Evolutionary conservation across 164 flowering plant species (phyloP).

Genomic region (Santalum album): DNA sequence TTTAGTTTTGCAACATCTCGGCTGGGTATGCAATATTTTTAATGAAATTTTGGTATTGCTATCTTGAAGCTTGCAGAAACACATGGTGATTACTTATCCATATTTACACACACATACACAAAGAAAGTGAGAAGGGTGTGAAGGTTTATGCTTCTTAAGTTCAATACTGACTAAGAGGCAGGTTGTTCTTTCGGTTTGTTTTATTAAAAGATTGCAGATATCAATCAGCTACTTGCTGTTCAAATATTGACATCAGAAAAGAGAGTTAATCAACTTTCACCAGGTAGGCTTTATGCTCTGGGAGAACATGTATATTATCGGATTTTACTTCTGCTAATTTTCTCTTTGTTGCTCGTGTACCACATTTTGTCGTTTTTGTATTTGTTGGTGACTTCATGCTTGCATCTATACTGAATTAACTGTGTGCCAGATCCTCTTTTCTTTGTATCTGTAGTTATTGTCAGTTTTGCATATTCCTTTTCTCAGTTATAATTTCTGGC

Average conservation of each 20-base stretch:
- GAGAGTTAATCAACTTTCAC: slow-evolving; percentile 59
- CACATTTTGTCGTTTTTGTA: not conserved
- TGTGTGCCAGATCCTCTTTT: not conserved
- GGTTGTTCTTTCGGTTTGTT: slow-evolving; percentile 6
- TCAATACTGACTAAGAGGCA: slow-evolving; percentile 7
- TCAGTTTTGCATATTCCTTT: too few species aligned
- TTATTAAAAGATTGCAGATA: slow-evolving; percentile 66
- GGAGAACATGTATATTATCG: not conserved
- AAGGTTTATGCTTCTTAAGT: too few species aligned
- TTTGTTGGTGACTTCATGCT: not conserved
- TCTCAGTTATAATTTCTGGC: too few species aligned
- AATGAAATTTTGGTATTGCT: not conserved
- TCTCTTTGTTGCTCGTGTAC: not conserved
- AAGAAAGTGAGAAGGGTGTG: not conserved
- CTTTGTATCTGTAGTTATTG: too few species aligned
- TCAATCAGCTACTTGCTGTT: slow-evolving; percentile 65
- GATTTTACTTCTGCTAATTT: slow-evolving; percentile 1
- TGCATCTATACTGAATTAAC: not conserved
- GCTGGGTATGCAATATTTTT: slow-evolving; percentile 62
- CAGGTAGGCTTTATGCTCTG: slow-evolving; percentile 40
- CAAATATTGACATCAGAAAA: slow-evolving; percentile 68
- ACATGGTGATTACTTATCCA: too few species aligned
- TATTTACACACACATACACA: not conserved
- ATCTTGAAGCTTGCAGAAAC: too few species aligned
- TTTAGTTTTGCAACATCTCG: slow-evolving; percentile 81